Conservation (phyloP, 768 basidiomycete genomes). For the Lactarius akahatsu region DNA sequence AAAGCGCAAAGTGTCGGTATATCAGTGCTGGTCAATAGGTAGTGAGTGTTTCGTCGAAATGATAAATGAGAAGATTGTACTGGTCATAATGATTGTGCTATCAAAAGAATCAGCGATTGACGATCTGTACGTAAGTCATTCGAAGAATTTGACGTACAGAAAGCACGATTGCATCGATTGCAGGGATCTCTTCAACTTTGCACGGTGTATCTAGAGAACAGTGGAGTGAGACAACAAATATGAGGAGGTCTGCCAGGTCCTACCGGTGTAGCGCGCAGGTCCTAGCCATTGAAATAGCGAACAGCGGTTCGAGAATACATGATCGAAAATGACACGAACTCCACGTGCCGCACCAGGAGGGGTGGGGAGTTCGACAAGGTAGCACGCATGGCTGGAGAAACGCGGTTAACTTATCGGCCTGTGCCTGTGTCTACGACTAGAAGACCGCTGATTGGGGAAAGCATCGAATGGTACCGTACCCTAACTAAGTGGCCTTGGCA, state of each 20-base stretch:
- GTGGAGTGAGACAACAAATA: background rate
- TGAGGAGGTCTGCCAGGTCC: slow-evolving; percentile 10
- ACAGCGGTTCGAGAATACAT: slow-evolving; percentile 40
- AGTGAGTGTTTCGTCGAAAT: background rate
- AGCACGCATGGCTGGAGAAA: slow-evolving; percentile 39
- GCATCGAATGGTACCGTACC: slow-evolving; percentile 9
- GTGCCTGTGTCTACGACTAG: too few species aligned
- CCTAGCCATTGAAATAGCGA: slow-evolving; percentile 36
- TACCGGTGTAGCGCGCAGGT: slow-evolving; percentile 38
- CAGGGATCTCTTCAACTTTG: slow-evolving; percentile 44
- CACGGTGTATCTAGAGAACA: slow-evolving; percentile 37
- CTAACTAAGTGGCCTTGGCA: slow-evolving; percentile 27
- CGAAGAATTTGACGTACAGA: slow-evolving; percentile 37
- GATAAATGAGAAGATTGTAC: slow-evolving; percentile 21
- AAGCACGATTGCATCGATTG: slow-evolving; percentile 49
- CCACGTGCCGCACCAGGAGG: slow-evolving; percentile 38
- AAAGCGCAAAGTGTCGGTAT: slow-evolving; percentile 37
- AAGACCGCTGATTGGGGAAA: background rate
- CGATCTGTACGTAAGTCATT: background rate
- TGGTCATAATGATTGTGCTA: slow-evolving; percentile 44
- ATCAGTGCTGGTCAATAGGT: slow-evolving; percentile 34
- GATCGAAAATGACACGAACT: slow-evolving; percentile 42
- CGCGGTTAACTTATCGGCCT: background rate
- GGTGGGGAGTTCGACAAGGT: slow-evolving; percentile 41
- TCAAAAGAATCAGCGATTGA: background rate